Evolutionary conservation across 2,329 filamentous ascomycete genomes (phyloP).

Genomic region (Camptophora hylomeconis): DNA sequence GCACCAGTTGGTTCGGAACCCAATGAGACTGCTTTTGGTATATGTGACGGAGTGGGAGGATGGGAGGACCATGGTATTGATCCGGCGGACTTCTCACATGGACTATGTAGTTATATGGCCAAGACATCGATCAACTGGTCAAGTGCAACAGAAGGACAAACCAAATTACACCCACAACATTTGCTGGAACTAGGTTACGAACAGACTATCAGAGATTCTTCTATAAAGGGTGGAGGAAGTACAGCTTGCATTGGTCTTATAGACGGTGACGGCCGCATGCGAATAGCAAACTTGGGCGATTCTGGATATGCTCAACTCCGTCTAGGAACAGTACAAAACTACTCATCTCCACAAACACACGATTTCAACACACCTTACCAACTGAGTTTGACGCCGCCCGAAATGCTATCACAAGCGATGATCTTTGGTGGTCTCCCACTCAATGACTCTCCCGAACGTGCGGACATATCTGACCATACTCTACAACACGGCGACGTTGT

Average conservation of each 20-base stretch:
- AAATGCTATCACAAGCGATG: constrained; percentile 63
- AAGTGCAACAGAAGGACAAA: constrained; percentile 16
- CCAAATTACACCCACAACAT: constrained; percentile 42
- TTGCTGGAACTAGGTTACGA: constrained; percentile 80
- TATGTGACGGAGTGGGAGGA: constrained; percentile 90
- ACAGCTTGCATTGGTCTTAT: constrained; percentile 83
- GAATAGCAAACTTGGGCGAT: constrained; percentile 89
- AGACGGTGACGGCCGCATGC: constrained; percentile 57
- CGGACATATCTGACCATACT: constrained; percentile 61
- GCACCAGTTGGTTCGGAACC: constrained; percentile 61
- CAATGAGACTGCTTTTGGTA: constrained; percentile 64
- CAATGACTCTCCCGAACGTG: constrained; percentile 72
- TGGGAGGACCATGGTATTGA: constrained; percentile 90
- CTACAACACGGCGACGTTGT: constrained; percentile 85
- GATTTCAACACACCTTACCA: constrained; percentile 97
- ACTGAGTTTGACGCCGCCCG: constrained; percentile 72
- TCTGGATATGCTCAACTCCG: constrained; percentile 84
- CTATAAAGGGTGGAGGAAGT: constrained; percentile 70
- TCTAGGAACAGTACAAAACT: constrained; percentile 70
- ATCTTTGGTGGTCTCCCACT: constrained; percentile 74
- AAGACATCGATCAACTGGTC: constrained; percentile 51
- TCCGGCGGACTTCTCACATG: constrained; percentile 88
- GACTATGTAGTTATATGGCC: constrained; percentile 87
- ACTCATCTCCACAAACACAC: constrained; percentile 80
- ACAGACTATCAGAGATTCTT: constrained; percentile 58